Conservation (phyloP, 1,284 basidiomycete genomes). For the Anthracocystis panici-leucophaei region DNA sequence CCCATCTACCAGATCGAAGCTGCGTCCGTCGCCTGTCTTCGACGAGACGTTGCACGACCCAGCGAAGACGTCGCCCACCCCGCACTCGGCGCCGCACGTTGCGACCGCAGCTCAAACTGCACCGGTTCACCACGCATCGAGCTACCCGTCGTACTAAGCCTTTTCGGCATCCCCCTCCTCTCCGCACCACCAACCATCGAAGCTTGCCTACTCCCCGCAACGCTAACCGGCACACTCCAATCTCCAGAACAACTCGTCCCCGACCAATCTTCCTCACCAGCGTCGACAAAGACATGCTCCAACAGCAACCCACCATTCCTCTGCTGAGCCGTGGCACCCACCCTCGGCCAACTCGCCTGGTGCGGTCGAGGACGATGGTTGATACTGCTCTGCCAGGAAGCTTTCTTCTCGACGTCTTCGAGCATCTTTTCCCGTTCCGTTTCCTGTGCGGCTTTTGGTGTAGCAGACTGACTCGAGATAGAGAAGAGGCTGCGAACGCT, state of each 20-base stretch:
- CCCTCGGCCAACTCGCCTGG: constrained; percentile 37
- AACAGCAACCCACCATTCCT: constrained; percentile 18
- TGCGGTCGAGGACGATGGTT: constrained; percentile 26
- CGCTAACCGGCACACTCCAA: constrained; percentile 1
- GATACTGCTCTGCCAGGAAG: constrained; percentile 45
- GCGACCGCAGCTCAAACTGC: constrained; percentile 8
- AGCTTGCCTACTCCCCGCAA: constrained; percentile 2
- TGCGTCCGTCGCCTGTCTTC: constrained; percentile 8
- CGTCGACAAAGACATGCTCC: constrained; percentile 45
- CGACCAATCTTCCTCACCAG: constrained; percentile 10
- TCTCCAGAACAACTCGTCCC: neutral
- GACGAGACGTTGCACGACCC: constrained; percentile 12
- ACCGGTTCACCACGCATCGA: constrained; percentile 25
- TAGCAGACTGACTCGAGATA: neutral
- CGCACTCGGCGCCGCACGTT: neutral
- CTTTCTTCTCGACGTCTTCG: constrained; percentile 19
- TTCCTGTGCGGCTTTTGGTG: constrained; percentile 6
- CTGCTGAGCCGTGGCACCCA: constrained; percentile 9
- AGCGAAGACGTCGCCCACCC: constrained; percentile 14
- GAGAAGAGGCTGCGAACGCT: constrained; percentile 23
- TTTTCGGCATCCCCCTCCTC: neutral
- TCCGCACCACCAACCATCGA: neutral
- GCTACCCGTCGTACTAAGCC: constrained; percentile 19
- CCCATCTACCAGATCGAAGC: constrained; percentile 35
- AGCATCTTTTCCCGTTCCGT: constrained; percentile 35